A percentile compares a stretch with the other conserved stretches of the same genome.
Evolutionary conservation across 768 basidiomycete species (phyloP).

Genomic region (Termitomyces sp.): DNA sequence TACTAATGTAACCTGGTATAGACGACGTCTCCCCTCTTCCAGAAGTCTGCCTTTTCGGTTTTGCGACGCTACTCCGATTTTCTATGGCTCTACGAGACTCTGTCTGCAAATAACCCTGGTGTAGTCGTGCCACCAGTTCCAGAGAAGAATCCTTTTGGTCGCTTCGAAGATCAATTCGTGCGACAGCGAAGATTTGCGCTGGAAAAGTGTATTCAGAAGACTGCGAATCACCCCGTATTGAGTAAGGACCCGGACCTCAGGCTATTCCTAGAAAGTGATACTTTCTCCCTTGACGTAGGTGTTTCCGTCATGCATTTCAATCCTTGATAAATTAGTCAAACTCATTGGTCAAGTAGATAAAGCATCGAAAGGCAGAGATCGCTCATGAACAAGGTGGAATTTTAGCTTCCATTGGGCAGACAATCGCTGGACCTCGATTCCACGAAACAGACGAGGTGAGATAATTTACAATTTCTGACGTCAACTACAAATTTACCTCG

Average conservation of each 20-base stretch:
- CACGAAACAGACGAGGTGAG: conserved; percentile 84
- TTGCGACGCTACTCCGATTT: conserved; percentile 98
- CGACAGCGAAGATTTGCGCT: conserved; percentile 80
- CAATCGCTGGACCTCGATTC: conserved; percentile 76
- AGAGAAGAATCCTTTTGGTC: conserved; percentile 90
- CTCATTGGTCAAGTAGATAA: conserved; percentile 54
- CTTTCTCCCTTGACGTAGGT: conserved; percentile 84
- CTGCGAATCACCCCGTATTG: conserved; percentile 87
- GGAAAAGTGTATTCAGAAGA: conserved; percentile 91
- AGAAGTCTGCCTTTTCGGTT: conserved; percentile 86
- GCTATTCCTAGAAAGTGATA: conserved; percentile 91
- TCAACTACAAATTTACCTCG: conserved; percentile 1
- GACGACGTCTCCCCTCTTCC: conserved; percentile 85
- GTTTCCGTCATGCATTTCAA: neutral
- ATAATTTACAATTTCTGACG: neutral
- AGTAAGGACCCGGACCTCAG: conserved; percentile 85
- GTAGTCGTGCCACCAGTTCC: conserved; percentile 96
- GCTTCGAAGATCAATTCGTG: conserved; percentile 92
- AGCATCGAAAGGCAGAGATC: conserved; percentile 78
- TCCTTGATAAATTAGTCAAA: neutral
- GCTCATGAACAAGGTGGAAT: conserved; percentile 78
- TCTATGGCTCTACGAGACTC: conserved; percentile 90
- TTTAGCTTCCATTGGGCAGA: conserved; percentile 80
- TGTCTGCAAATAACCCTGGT: conserved; percentile 90
- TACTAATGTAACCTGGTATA: conserved; percentile 22